phyloP scores from a whole-genome alignment of 148 eudicot genomes.

The Fagopyrum homotropicum region DNA sequence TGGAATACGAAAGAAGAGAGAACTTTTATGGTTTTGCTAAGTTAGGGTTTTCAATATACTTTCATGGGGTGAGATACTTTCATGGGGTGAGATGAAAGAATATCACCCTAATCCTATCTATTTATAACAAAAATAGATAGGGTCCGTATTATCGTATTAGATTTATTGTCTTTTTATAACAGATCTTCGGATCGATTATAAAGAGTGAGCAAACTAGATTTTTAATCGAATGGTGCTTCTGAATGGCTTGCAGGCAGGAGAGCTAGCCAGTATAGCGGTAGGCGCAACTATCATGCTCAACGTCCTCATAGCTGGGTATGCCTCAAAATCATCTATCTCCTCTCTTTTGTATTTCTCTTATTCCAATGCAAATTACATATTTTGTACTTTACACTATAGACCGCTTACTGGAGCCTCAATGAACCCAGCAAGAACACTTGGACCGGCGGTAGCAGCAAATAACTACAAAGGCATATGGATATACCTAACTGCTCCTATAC shows the following conservation, averaged over 20 bases:
- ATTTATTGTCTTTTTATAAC: too few species aligned
- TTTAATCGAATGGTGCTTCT: neutral
- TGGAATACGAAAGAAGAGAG: too few species aligned
- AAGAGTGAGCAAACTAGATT: neutral
- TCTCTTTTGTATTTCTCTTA: neutral
- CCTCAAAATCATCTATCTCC: neutral
- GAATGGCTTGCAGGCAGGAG: constrained; percentile 60
- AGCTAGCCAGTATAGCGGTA: constrained; percentile 89
- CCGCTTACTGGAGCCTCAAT: constrained; percentile 81
- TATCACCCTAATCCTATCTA: too few species aligned
- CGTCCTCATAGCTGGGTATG: constrained; percentile 89
- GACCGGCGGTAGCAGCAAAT: constrained; percentile 86
- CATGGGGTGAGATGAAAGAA: too few species aligned
- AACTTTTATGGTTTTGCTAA: too few species aligned
- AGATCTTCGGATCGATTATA: too few species aligned
- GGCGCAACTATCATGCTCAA: constrained; percentile 99
- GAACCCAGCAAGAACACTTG: constrained; percentile 96
- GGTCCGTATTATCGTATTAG: too few species aligned
- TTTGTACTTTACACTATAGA: constrained; percentile 28
- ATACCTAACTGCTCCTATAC: constrained; percentile 75
- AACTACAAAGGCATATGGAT: constrained; percentile 82
- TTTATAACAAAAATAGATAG: too few species aligned
- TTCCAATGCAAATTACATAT: neutral
- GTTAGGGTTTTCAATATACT: too few species aligned
- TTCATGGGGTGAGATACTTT: too few species aligned